Conservation (phyloP, 805 yeast genomes). For the Pichia thaimueangensis region DNA sequence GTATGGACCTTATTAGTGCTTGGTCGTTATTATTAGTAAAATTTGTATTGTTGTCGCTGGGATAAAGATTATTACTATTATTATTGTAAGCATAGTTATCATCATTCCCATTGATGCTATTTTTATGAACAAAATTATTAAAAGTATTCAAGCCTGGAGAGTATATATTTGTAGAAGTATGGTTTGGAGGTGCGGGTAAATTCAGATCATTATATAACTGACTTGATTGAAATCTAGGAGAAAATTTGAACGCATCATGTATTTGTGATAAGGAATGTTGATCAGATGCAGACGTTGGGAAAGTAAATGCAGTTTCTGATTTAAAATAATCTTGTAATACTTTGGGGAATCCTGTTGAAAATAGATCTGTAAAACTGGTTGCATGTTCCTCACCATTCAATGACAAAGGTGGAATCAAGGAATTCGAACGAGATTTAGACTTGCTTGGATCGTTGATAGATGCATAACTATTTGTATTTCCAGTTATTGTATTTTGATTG, state of each 20-base stretch:
- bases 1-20: neutral
- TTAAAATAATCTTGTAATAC: conserved; percentile 20
- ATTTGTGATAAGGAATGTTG: conserved; percentile 4
- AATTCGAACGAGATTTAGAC: no score
- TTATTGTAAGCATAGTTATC: neutral
- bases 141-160: no score
- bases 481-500: neutral
- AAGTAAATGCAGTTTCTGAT: neutral
- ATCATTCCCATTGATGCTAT: neutral
- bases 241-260: conserved; percentile 14
- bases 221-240: conserved; percentile 8
- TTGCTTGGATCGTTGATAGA: no score
- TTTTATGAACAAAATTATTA: no score
- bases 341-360: conserved; percentile 23
- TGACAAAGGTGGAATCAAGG: conserved; percentile 6
- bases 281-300: neutral
- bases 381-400: conserved; percentile 9
- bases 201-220: no score
- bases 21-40: neutral
- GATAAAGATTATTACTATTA: neutral
- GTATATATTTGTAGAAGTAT: no score
- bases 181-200: no score
- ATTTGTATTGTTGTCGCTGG: neutral
- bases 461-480: no score
- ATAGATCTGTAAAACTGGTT: conserved; percentile 14